Conservation (phyloP, 352 stramenopile genomes). For the Globisporangium carolinianum region DNA sequence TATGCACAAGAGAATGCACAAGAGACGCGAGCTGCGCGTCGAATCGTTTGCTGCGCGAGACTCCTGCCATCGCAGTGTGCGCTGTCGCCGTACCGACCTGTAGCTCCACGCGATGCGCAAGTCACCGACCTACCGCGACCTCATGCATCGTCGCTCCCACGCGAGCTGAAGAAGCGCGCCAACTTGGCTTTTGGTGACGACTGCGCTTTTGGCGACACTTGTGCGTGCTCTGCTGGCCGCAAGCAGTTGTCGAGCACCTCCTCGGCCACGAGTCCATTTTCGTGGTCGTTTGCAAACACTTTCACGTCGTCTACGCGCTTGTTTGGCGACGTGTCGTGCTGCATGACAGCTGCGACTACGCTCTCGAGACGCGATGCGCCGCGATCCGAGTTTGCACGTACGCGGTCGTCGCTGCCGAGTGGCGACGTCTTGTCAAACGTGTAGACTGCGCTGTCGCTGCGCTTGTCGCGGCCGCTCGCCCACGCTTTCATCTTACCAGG, state of each 20-base stretch:
- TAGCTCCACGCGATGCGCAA: too few relatives aligned
- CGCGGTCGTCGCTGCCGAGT: not conserved
- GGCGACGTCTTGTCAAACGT: constrained; percentile 3
- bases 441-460: constrained; percentile 5
- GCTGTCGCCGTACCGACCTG: too few relatives aligned
- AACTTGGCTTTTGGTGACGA: constrained; percentile 4
- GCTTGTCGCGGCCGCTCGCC: constrained; percentile 12
- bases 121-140: too few relatives aligned
- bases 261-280: not conserved
- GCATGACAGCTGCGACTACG: not conserved
- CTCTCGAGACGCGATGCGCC: not conserved
- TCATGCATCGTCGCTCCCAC: not conserved
- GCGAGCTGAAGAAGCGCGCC: constrained; percentile 11
- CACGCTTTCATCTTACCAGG: constrained; percentile 10
- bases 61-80: too few relatives aligned
- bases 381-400: constrained; percentile 8
- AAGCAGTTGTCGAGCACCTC: not conserved
- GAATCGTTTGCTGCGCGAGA: too few relatives aligned
- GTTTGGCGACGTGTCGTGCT: not conserved
- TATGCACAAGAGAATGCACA: too few relatives aligned
- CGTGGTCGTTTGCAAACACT: constrained; percentile 6
- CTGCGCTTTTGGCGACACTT: not conserved
- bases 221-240: not conserved
- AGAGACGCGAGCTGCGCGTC: too few relatives aligned
- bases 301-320: not conserved